Conservation (phyloP, 192 early-diverging fungal species). For the Entomortierella lignicola region DNA sequence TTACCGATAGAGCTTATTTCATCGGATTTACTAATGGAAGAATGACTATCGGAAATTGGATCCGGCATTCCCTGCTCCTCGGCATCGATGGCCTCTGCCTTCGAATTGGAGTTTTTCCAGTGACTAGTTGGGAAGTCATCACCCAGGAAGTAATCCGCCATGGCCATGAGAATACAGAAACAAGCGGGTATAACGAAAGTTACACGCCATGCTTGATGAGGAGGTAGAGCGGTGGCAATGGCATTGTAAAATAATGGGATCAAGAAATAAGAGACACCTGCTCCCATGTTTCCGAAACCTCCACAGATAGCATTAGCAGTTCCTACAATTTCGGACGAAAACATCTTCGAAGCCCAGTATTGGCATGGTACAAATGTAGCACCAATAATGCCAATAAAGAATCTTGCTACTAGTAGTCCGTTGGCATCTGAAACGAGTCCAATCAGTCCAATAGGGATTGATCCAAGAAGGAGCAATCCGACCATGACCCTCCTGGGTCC, state of each 20-base stretch:
- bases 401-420: slow-evolving; percentile 59
- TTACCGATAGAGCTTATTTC: slow-evolving; percentile 7
- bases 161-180: slow-evolving; percentile 50
- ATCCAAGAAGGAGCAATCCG: slow-evolving; percentile 60
- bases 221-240: slow-evolving; percentile 42
- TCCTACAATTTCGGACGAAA: slow-evolving; percentile 66
- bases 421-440: slow-evolving; percentile 58
- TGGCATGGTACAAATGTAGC: slow-evolving; percentile 78
- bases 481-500: slow-evolving; percentile 68
- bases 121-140: slow-evolving; percentile 58
- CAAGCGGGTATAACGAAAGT: slow-evolving; percentile 54
- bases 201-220: slow-evolving; percentile 61
- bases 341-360: slow-evolving; percentile 76
- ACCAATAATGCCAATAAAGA: slow-evolving; percentile 73
- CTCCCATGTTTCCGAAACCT: slow-evolving; percentile 79
- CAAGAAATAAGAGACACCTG: slow-evolving; percentile 68
- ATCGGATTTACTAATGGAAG: slow-evolving; percentile 1
- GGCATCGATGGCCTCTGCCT: slow-evolving; percentile 2
- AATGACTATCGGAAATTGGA: slow-evolving; percentile 15
- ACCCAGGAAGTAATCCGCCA: slow-evolving; percentile 43
- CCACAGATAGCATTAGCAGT: slow-evolving; percentile 75
- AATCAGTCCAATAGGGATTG: slow-evolving; percentile 63
- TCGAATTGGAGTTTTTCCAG: slow-evolving; percentile 25
- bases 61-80: slow-evolving; percentile 32
- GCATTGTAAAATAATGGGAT: slow-evolving; percentile 67